phyloP scores from a whole-genome alignment of 192 early-diverging fungal genomes.

The Mortierella claussenii region DNA sequence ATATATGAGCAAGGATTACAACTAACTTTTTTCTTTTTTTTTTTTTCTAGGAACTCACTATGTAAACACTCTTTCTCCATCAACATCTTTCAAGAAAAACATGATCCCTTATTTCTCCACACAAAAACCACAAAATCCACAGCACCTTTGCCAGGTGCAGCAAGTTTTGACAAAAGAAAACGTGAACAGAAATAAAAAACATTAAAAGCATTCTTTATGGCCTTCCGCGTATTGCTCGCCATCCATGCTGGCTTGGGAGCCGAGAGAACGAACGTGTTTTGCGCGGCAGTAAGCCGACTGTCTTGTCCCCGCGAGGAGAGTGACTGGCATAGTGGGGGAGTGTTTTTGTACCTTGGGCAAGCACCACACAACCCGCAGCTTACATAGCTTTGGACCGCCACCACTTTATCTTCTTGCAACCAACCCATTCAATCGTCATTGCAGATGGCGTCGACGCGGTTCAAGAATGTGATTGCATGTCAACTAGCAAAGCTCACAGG shows the following conservation, averaged over 20 bases:
- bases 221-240: no score
- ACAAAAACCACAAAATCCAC: neutral
- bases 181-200: no score
- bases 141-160: neutral
- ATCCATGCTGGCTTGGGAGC: no score
- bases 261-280: no score
- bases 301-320: no score
- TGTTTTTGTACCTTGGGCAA: no score
- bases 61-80: constrained; percentile 26
- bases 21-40: constrained; percentile 1
- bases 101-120: neutral
- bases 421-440: neutral
- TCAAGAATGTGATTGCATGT: constrained; percentile 51
- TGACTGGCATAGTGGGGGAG: no score
- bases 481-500: constrained; percentile 48
- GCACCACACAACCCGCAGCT: no score
- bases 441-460: constrained; percentile 43
- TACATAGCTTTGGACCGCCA: no score
- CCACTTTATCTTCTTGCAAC: neutral
- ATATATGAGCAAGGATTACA: no score
- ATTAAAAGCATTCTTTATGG: no score
- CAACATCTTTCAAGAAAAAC: neutral
- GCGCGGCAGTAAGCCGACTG: no score
- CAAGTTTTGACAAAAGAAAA: neutral
- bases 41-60: constrained; percentile 34